Evolutionary conservation across 2,329 filamentous ascomycete species (phyloP).

Genomic region (Emmonsiellopsis sp.): DNA sequence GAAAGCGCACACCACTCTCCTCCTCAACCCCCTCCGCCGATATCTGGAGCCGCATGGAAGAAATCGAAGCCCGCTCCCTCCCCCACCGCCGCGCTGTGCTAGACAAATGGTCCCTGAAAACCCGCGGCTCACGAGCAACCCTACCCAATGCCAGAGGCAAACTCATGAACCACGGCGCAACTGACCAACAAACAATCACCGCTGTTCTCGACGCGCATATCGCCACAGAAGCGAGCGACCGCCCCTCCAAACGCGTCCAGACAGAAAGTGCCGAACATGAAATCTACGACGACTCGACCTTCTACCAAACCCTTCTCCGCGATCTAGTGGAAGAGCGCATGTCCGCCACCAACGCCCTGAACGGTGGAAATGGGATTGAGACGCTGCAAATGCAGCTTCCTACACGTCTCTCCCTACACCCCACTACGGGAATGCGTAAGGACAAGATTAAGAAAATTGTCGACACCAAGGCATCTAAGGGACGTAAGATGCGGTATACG

Average conservation of each 20-base stretch:
- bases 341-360: constrained; percentile 35
- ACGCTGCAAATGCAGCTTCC: constrained; percentile 27
- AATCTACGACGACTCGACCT: constrained; percentile 89
- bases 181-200: constrained; percentile 42
- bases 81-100: constrained; percentile 61
- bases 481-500: constrained; percentile 84
- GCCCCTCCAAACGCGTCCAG: constrained; percentile 21
- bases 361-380: constrained; percentile 30
- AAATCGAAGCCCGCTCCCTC: constrained; percentile 51
- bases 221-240: constrained; percentile 28
- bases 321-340: constrained; percentile 86
- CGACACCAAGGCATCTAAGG: constrained; percentile 91
- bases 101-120: constrained; percentile 84
- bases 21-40: constrained; percentile 47
- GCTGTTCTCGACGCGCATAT: constrained; percentile 36
- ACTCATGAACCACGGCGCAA: constrained; percentile 45
- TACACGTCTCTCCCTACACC: constrained; percentile 27
- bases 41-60: constrained; percentile 64
- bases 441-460: constrained; percentile 70
- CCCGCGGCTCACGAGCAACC: constrained; percentile 45
- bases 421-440: constrained; percentile 35
- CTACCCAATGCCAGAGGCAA: constrained; percentile 50
- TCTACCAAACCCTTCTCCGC: constrained; percentile 87
- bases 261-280: constrained; percentile 26
- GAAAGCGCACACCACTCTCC: constrained; percentile 45